These are phyloP conservation scores for Phyllosticta citribraziliensis DNA, from an alignment of 2,329 filamentous ascomycete genomes.

Conservation along the genomic window DNA sequence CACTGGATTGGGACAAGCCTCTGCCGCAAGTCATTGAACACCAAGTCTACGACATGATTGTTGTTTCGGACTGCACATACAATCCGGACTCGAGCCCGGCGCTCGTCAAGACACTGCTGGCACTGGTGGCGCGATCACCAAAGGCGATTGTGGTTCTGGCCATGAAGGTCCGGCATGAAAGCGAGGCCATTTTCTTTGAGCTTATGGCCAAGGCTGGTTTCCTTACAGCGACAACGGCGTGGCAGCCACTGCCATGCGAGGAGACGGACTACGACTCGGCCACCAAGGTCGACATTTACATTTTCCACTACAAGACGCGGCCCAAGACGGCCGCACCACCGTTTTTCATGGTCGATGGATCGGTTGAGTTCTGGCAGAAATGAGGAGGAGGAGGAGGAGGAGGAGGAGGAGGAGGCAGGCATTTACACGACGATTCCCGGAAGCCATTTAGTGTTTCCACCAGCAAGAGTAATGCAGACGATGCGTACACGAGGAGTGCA, in stretches of 20 bases:
- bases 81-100: constrained; percentile 57
- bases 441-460: background rate
- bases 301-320: constrained; percentile 1
- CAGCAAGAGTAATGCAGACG: background rate
- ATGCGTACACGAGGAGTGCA: background rate
- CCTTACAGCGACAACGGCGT: background rate
- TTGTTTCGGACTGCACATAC: constrained; percentile 65
- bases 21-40: constrained; percentile 30
- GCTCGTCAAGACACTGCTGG: constrained; percentile 48
- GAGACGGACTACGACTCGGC: background rate
- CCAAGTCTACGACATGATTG: constrained; percentile 46
- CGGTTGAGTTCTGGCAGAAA: background rate
- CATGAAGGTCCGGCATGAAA: constrained; percentile 58
- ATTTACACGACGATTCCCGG: background rate
- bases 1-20: constrained; percentile 54
- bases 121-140: constrained; percentile 39
- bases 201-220: constrained; percentile 32
- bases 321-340: background rate
- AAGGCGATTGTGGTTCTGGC: constrained; percentile 47
- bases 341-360: background rate
- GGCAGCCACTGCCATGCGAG: background rate
- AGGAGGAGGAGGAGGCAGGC: too few relatives aligned
- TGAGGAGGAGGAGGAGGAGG: background rate
- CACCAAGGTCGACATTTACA: constrained; percentile 7
- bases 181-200: constrained; percentile 56